Evolutionary conservation across 1,284 basidiomycete genomes (phyloP).

Genomic region (Fistulinella cinereoalba): DNA sequence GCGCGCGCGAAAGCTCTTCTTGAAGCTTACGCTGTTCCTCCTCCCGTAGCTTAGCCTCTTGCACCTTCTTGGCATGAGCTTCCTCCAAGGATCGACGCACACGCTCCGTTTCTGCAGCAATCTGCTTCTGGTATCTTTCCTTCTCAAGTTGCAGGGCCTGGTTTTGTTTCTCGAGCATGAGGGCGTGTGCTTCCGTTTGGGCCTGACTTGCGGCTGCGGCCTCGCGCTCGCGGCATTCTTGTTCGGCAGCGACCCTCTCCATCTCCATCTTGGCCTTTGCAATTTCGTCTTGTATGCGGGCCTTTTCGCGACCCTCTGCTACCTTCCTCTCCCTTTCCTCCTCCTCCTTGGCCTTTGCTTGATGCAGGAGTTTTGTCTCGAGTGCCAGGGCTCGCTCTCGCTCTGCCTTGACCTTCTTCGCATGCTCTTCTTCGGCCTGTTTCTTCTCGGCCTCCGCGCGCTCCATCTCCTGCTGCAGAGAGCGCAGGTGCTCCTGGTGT

Average conservation of each 20-base stretch:
- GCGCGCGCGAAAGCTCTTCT: slow-evolving; percentile 28
- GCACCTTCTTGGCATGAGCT: slow-evolving; percentile 26
- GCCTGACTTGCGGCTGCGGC: slow-evolving; percentile 23
- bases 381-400: slow-evolving; percentile 32
- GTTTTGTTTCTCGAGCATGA: slow-evolving; percentile 25
- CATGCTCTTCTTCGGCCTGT: slow-evolving; percentile 23
- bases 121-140: slow-evolving; percentile 25
- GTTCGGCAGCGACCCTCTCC: slow-evolving; percentile 22
- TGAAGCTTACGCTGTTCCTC: slow-evolving; percentile 30
- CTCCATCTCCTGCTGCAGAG: slow-evolving; percentile 28
- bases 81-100: slow-evolving; percentile 28
- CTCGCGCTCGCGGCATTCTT: slow-evolving; percentile 28
- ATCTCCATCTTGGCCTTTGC: slow-evolving; percentile 27
- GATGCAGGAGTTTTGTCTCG: slow-evolving; percentile 29
- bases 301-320: slow-evolving; percentile 27
- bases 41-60: slow-evolving; percentile 27
- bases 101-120: slow-evolving; percentile 29
- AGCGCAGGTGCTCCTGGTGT: slow-evolving; percentile 31
- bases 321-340: slow-evolving; percentile 25
- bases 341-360: slow-evolving; percentile 23
- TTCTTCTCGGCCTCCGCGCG: slow-evolving; percentile 26
- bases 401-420: slow-evolving; percentile 26
- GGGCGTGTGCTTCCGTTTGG: slow-evolving; percentile 28
- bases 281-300: slow-evolving; percentile 30
- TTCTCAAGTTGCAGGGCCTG: slow-evolving; percentile 23